A percentile compares a stretch with the other conserved stretches of the same genome.
Evolutionary conservation across 2,329 filamentous ascomycete genomes (phyloP).

Genomic region (Xylariaceae sp.): DNA sequence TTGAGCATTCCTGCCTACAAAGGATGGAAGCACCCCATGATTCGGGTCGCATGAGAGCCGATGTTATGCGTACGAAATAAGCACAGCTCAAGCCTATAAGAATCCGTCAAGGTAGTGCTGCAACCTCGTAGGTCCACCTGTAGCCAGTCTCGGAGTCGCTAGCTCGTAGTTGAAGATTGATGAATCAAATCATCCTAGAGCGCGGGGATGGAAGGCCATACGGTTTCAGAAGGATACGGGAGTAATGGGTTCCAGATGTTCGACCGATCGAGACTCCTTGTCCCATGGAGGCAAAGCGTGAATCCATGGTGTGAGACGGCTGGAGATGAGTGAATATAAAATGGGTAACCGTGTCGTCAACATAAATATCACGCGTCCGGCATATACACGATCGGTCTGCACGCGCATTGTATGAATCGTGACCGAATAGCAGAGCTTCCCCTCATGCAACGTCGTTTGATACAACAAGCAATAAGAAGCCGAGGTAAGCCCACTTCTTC

Average conservation of each 20-base stretch:
- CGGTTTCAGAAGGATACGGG: neutral
- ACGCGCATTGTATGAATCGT: slow-evolving; percentile 7
- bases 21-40: neutral
- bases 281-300: neutral
- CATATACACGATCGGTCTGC: neutral
- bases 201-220: neutral
- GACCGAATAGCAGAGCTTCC: slow-evolving; percentile 10
- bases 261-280: neutral
- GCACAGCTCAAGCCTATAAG: neutral
- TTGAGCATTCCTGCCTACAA: neutral
- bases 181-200: neutral
- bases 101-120: neutral
- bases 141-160: neutral
- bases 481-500: slow-evolving; percentile 15
- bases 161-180: neutral
- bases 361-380: neutral
- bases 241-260: neutral
- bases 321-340: neutral
- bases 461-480: slow-evolving; percentile 9
- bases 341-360: neutral
- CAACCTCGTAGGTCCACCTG: neutral
- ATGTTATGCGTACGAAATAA: neutral
- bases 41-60: neutral
- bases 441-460: slow-evolving; percentile 7
- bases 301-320: neutral